These are phyloP conservation scores for Phytophthora citrophthora DNA, from an alignment of 352 stramenopile species.

Conservation along the genomic window DNA sequence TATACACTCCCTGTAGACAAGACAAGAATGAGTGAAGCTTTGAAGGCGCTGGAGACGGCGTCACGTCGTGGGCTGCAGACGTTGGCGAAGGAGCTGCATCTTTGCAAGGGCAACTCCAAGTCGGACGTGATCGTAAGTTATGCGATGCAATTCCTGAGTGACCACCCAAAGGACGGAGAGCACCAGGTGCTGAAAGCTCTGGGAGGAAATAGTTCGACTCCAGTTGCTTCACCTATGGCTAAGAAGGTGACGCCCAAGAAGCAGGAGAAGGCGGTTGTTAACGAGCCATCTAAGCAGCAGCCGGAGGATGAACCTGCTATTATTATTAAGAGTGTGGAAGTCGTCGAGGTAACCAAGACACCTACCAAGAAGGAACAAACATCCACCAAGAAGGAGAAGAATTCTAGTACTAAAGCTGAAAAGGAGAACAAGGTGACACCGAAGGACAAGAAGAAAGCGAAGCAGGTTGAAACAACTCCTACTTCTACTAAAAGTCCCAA, in stretches of 20 bases:
- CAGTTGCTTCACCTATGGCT: conserved; percentile 17
- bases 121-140: conserved; percentile 67
- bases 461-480: conserved; percentile 12
- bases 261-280: conserved; percentile 1
- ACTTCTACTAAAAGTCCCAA: conserved; percentile 17
- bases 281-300: conserved; percentile 9
- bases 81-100: conserved; percentile 66
- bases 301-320: conserved; percentile 24
- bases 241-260: conserved; percentile 23
- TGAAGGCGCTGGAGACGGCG: conserved; percentile 45
- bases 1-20: conserved; percentile 1
- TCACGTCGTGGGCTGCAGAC: conserved; percentile 70
- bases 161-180: conserved; percentile 47
- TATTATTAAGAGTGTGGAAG: conserved; percentile 8
- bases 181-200: conserved; percentile 39
- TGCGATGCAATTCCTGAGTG: conserved; percentile 48
- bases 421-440: conserved; percentile 7
- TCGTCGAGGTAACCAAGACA: background rate
- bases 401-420: background rate
- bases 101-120: conserved; percentile 74
- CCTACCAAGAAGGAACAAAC: conserved; percentile 16
- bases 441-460: conserved; percentile 23
- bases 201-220: conserved; percentile 12
- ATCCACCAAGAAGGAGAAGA: conserved; percentile 14
- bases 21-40: conserved; percentile 20